phyloP scores from a whole-genome alignment of 139 green algal species.

The Picochlorum costavermella region DNA sequence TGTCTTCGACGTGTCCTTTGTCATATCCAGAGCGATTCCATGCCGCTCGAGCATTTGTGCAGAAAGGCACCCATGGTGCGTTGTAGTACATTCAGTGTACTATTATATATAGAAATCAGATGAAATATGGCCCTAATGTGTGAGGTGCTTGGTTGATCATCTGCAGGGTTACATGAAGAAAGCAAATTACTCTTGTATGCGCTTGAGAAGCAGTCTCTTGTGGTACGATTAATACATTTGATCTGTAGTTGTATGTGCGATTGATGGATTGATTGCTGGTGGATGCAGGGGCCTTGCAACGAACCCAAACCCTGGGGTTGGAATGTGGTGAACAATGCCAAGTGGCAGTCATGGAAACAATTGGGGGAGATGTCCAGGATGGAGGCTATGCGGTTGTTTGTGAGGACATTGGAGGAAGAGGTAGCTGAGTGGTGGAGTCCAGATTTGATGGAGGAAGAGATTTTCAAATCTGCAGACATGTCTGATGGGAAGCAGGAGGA shows the following conservation, averaged over 20 bases:
- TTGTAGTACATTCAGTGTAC: not conserved
- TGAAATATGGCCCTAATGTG: too few relatives aligned
- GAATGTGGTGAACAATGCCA: conserved; percentile 78
- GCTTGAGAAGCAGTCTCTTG: conserved; percentile 68
- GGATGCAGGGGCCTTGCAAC: conserved; percentile 61
- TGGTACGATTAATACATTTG: conserved; percentile 12
- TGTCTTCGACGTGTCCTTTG: conserved; percentile 27
- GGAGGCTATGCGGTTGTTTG: conserved; percentile 92
- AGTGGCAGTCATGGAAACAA: conserved; percentile 71
- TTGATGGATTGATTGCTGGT: not conserved
- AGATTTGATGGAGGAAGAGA: not conserved
- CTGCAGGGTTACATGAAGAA: conserved; percentile 62
- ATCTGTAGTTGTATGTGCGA: not conserved
- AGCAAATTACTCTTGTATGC: conserved; percentile 72
- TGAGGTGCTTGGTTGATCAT: too few relatives aligned
- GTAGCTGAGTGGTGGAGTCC: conserved; percentile 46
- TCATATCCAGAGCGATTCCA: conserved; percentile 54
- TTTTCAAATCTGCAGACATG: not conserved
- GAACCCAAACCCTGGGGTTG: conserved; percentile 77
- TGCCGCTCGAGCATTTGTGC: conserved; percentile 33
- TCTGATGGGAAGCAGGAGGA: not conserved
- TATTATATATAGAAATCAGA: too few relatives aligned
- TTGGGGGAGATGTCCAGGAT: conserved; percentile 71
- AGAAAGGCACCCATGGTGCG: conserved; percentile 23
- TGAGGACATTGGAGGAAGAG: conserved; percentile 81